These are phyloP conservation scores for Erucastrum elatum DNA, from an alignment of 345 rosid genomes.

Conservation along the genomic window DNA sequence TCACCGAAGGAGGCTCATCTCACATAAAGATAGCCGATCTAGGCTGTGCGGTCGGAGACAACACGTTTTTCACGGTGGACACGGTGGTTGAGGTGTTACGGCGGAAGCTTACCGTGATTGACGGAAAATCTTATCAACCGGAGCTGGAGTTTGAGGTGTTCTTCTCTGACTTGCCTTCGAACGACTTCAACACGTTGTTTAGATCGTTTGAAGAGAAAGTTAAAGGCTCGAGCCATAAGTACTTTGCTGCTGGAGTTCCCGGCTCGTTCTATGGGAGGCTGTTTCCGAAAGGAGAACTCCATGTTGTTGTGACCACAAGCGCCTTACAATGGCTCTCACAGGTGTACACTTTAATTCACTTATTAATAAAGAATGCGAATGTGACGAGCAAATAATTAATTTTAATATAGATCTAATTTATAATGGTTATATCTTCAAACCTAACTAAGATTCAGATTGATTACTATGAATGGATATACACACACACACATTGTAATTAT, in stretches of 20 bases:
- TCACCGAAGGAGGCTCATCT: conserved; percentile 24
- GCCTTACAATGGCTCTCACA: conserved; percentile 66
- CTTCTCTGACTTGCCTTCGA: conserved; percentile 54
- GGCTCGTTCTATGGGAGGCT: conserved; percentile 56
- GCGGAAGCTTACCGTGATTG: conserved; percentile 16
- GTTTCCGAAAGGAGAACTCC: conserved; percentile 51
- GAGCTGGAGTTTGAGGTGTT: conserved; percentile 51
- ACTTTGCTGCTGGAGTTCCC: conserved; percentile 53
- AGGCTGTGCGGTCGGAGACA: conserved; percentile 57
- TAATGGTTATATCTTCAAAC: background rate
- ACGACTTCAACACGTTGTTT: conserved; percentile 56
- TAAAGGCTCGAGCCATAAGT: conserved; percentile 22
- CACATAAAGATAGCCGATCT: conserved; percentile 48
- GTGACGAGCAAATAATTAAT: background rate
- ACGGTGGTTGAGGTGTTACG: conserved; percentile 44
- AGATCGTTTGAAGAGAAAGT: conserved; percentile 10
- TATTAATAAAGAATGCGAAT: background rate
- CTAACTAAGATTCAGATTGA: background rate
- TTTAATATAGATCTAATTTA: background rate
- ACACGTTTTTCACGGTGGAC: conserved; percentile 42
- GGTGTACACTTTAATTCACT: conserved; percentile 22
- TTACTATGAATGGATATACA: background rate
- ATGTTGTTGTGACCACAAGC: conserved; percentile 54
- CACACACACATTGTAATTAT: background rate
- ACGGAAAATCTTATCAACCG: background rate